Percentiles rank a stretch among this genome's conserved stretches.
These are phyloP conservation scores for Boletus fagicola DNA, from an alignment of 768 basidiomycete genomes.

Conservation along the genomic window DNA sequence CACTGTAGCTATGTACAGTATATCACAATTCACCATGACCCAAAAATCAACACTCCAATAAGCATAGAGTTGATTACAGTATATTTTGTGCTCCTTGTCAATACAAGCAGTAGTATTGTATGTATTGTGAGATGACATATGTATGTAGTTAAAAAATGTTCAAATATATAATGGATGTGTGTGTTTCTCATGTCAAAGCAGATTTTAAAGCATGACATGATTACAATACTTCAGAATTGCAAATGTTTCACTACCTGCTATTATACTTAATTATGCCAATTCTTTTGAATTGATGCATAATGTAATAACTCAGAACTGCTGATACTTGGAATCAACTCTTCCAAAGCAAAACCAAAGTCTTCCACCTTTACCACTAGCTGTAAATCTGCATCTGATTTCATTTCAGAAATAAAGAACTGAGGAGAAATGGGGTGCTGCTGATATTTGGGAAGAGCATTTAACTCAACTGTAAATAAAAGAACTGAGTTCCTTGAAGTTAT, in stretches of 20 bases:
- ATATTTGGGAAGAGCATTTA: constrained; percentile 49
- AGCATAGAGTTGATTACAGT: no score
- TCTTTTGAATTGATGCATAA: constrained; percentile 57
- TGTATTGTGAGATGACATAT: no score
- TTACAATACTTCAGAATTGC: neutral
- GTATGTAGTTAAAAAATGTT: no score
- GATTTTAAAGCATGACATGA: no score
- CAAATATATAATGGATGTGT: no score
- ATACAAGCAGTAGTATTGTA: no score
- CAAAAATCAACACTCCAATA: no score
- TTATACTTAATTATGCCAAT: constrained; percentile 12
- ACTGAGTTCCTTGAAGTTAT: neutral
- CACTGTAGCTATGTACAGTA: no score
- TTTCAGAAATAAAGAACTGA: constrained; percentile 86
- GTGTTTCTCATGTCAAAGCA: no score
- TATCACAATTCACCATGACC: no score
- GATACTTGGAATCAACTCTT: constrained; percentile 74
- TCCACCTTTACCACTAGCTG: constrained; percentile 67
- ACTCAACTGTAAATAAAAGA: constrained; percentile 4
- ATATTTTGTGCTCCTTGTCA: no score
- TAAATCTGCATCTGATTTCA: constrained; percentile 68
- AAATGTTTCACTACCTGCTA: neutral
- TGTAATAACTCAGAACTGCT: constrained; percentile 83
- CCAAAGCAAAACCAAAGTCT: constrained; percentile 78
- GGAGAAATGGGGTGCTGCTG: constrained; percentile 68